Base-by-base conservation (phyloP, 208 protist genomes). In the Angomonas ambiguus region DNA sequence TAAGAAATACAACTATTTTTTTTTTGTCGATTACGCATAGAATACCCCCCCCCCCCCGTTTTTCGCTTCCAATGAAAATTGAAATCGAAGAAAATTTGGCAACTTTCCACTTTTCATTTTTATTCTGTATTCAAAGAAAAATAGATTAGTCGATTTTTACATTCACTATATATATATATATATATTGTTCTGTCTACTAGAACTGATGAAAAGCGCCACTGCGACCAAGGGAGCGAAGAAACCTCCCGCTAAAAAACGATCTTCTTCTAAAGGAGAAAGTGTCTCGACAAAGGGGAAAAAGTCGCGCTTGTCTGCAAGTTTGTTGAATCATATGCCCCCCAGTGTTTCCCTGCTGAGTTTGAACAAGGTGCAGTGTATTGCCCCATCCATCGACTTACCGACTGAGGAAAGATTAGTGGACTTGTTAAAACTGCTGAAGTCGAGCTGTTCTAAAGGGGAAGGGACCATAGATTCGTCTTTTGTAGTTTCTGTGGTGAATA, bases 1-100 rank as follows among this genome's bases (percentile, higher is more conserved):
- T n/a, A 30, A 58, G 42, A 1, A 69, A 69, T 28, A 51, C 32
- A 68, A 48, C 41, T 30, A 56, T 16, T 34, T 38, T 30, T 35
- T 22, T 31, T 48, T 48, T 48, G 38, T 48, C 11, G 49, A 30
- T n/a, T n/a, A 58, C 1, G 18, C 24, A 58, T 55, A 8, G 49
- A 55, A 20, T 55, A 18, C 35, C 13, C 35, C 35, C 35, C 35
- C 13, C 35, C 35, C 35, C 13, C 35, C 13, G 13, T 41, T 41
- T 41, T 5, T 41, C 35, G 5, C 13, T 41, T 5, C 35, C 8
- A 13, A 58, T 28, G 6, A 10, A 28, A 28, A 34, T 8, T 34
- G 4, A n/a, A 31, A 58, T 58, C 25, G 25, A 28, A 8, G 31
- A 31, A 58, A 8, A 31, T 10, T 3, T 58, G 25, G 8, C 22